Evolutionary conservation across 208 protist genomes (phyloP), one percentile per base, ranked within the genome.

Genomic region (Crithidia expoeki): DNA sequence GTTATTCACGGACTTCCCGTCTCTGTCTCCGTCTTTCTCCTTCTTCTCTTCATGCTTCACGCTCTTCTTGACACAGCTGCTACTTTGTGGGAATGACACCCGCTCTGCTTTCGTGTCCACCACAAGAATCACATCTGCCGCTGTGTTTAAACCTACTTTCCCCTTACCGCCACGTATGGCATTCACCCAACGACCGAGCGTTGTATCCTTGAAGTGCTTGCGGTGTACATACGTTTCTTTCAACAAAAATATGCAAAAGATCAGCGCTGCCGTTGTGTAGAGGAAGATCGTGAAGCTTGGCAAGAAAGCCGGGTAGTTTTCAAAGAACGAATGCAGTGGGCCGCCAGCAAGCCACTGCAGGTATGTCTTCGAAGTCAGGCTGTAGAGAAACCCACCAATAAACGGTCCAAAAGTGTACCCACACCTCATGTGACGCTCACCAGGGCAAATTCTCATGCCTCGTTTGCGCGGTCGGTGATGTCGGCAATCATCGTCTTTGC

Each of bases 381-480:
- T 82, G 74, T 94, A 94, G 36, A 94, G 71, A n/a, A 94, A 77
- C 40, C 85, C 88, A 32, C 85, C 88, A 36, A 89, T 63, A 25
- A 82, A 74, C 12, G 85, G 84, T 3, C 88, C 88, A 52, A 94
- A 64, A 94, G 75, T 19, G 70, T 75, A 44, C 88, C 88, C 5
- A 86, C 60, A 3, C 71, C 81, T 75, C 76, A 90, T 21, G 83
- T 85, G 74, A 99, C 94, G 67, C 93, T 98, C 23, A 99, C 93
- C 50, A 99, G 93, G 17, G 96, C 93, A 78, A 99, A 99, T 50
- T 97, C 97, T 61, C 83, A 74, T 0, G 85, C 79, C 69, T 86
- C 76, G 51, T 87, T 90, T 0, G 85, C 86, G 44, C 64, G 61
- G 60, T 94, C 88, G 21, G 86, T 84, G 70, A 94, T 81, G 72